Evolutionary conservation across 2,329 filamentous ascomycete species (phyloP).

Genomic region (Metarhizium guizhouense): DNA sequence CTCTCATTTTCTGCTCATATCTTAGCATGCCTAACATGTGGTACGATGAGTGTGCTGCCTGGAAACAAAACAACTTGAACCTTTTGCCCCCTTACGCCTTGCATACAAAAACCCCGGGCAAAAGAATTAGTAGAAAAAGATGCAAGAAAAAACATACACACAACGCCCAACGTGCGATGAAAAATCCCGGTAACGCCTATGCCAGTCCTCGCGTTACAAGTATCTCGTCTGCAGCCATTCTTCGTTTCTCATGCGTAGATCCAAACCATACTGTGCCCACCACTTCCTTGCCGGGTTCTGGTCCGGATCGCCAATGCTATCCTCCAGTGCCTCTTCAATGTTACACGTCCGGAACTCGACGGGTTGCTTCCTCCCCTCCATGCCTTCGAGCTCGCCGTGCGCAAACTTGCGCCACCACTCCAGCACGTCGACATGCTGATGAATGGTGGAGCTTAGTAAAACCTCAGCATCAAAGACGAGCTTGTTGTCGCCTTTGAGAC

Average conservation of each 20-base stretch:
- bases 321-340: constrained; percentile 89
- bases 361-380: constrained; percentile 48
- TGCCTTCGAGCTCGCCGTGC: constrained; percentile 43
- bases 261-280: constrained; percentile 82
- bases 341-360: constrained; percentile 94
- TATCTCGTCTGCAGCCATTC: constrained; percentile 84
- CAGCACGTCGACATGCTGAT: constrained; percentile 73
- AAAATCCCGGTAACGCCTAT: not conserved
- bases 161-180: not conserved
- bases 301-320: constrained; percentile 56
- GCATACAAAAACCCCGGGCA: not conserved
- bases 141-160: not conserved
- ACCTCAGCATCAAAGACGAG: constrained; percentile 77
- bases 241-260: constrained; percentile 71
- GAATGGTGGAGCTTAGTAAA: constrained; percentile 77
- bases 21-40: not conserved
- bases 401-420: constrained; percentile 85
- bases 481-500: constrained; percentile 53
- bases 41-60: not conserved
- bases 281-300: constrained; percentile 68
- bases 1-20: not conserved
- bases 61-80: not conserved
- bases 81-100: not conserved
- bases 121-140: not conserved
- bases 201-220: constrained; percentile 32